These are phyloP conservation scores for Colletotrichum sp. DNA, from an alignment of 2,329 filamentous ascomycete genomes.

Conservation along the genomic window DNA sequence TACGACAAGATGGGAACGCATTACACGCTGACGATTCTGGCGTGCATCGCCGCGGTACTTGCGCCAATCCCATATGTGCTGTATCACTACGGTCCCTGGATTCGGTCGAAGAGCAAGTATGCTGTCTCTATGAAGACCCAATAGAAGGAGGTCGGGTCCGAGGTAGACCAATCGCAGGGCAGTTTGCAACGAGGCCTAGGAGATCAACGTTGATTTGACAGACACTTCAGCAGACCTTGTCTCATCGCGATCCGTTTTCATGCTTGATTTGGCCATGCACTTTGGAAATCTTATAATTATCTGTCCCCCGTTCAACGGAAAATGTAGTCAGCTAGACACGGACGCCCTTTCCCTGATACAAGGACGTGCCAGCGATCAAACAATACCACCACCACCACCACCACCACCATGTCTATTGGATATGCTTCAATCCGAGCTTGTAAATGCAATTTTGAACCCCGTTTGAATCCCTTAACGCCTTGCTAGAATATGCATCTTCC, in stretches of 20 bases:
- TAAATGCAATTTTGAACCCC: not conserved
- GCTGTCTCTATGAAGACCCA: not conserved
- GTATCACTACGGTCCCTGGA: slow-evolving; percentile 26
- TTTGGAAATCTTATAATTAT: not conserved
- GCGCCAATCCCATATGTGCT: slow-evolving; percentile 33
- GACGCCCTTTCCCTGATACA: not conserved
- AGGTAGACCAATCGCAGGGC: not conserved
- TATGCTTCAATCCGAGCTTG: not conserved
- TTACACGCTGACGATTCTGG: slow-evolving; percentile 37
- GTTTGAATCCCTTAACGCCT: not conserved
- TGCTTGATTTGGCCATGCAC: not conserved
- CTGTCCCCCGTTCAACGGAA: not conserved
- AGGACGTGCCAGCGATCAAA: not conserved
- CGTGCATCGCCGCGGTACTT: slow-evolving; percentile 30
- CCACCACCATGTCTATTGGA: not conserved
- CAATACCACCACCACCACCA: not conserved
- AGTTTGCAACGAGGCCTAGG: not conserved
- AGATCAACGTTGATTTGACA: not conserved
- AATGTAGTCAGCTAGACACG: accelerated
- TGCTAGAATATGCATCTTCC: not conserved
- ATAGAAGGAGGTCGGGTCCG: accelerated
- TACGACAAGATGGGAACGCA: slow-evolving; percentile 37
- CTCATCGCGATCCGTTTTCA: not conserved
- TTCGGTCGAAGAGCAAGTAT: slow-evolving; percentile 5
- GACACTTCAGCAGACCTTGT: not conserved